A percentile compares a stretch with the other conserved stretches of the same genome.
phyloP scores from a whole-genome alignment of 768 basidiomycete species.

The Leccinum boreale region DNA sequence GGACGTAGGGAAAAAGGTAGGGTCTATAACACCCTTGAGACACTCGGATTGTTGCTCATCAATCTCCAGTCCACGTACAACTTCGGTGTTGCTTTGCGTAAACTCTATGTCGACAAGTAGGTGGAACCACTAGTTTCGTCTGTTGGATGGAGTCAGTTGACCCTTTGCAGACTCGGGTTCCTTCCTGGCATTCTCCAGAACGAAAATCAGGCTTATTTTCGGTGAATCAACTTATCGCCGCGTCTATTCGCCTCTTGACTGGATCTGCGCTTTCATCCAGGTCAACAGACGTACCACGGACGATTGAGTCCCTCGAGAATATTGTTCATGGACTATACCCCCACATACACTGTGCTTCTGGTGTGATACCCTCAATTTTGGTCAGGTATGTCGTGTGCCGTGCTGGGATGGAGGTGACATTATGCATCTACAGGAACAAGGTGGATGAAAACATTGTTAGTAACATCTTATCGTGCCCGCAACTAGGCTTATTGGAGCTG shows the following conservation, averaged over 20 bases:
- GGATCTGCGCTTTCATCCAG: constrained; percentile 27
- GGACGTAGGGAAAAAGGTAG: constrained; percentile 61
- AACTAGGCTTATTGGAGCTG: constrained; percentile 57
- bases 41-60: constrained; percentile 1
- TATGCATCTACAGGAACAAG: constrained; percentile 45
- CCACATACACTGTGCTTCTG: constrained; percentile 40
- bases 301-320: constrained; percentile 71
- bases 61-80: constrained; percentile 56
- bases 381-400: constrained; percentile 44
- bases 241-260: neutral
- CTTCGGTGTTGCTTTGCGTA: constrained; percentile 56
- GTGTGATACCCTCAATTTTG: constrained; percentile 48
- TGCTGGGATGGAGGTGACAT: neutral
- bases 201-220: constrained; percentile 53
- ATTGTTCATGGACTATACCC: constrained; percentile 75
- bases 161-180: constrained; percentile 52
- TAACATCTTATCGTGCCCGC: constrained; percentile 66
- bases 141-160: neutral
- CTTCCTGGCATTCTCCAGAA: constrained; percentile 51
- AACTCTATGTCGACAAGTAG: constrained; percentile 66
- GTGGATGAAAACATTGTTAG: constrained; percentile 71
- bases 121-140: constrained; percentile 2
- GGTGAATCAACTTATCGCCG: constrained; percentile 32
- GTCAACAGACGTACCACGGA: constrained; percentile 75
- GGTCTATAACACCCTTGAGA: neutral